These are phyloP conservation scores for Mrakia frigida DNA, from an alignment of 768 basidiomycete species.

Conservation along the genomic window DNA sequence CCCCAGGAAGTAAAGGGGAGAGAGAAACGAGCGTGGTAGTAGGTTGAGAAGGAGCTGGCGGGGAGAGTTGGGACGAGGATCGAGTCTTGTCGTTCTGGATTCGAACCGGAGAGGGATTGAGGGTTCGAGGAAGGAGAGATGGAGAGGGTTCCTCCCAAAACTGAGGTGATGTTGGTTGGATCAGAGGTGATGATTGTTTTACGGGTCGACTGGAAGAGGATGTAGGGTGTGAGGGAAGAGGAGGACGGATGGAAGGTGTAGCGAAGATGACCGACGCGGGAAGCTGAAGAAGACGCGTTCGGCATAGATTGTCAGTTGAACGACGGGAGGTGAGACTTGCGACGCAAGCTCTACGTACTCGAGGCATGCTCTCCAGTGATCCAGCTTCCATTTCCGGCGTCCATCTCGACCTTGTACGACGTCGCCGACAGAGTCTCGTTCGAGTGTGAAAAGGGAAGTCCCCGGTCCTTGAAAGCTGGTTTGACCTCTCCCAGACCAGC, in stretches of 20 bases:
- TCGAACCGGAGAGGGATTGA: constrained; percentile 59
- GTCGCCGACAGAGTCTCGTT: constrained; percentile 55
- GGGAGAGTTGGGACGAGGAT: constrained; percentile 56
- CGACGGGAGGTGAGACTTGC: no score
- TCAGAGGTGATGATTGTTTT: constrained; percentile 57
- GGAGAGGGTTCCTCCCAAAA: constrained; percentile 50
- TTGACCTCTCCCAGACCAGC: constrained; percentile 53
- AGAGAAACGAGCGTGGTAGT: constrained; percentile 49
- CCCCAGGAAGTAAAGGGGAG: constrained; percentile 51
- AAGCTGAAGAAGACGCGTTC: constrained; percentile 49
- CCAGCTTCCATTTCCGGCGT: constrained; percentile 48
- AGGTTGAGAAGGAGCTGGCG: constrained; percentile 46
- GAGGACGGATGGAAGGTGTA: constrained; percentile 54
- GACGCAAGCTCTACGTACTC: constrained; percentile 32
- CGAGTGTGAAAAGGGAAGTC: constrained; percentile 53
- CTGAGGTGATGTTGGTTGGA: constrained; percentile 53
- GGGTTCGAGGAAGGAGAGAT: constrained; percentile 46
- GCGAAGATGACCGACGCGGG: constrained; percentile 66
- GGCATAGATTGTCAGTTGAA: background rate
- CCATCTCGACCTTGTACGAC: constrained; percentile 58
- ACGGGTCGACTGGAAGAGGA: constrained; percentile 64
- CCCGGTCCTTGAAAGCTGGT: constrained; percentile 45
- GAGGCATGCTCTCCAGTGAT: constrained; percentile 38
- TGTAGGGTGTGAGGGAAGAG: constrained; percentile 50
- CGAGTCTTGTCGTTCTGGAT: constrained; percentile 64